Percentiles rank a stretch among this genome's conserved stretches.
These are phyloP conservation scores for Phoenix dactylifera DNA, from an alignment of 176 grass and related monocot species.

Conservation along the genomic window DNA sequence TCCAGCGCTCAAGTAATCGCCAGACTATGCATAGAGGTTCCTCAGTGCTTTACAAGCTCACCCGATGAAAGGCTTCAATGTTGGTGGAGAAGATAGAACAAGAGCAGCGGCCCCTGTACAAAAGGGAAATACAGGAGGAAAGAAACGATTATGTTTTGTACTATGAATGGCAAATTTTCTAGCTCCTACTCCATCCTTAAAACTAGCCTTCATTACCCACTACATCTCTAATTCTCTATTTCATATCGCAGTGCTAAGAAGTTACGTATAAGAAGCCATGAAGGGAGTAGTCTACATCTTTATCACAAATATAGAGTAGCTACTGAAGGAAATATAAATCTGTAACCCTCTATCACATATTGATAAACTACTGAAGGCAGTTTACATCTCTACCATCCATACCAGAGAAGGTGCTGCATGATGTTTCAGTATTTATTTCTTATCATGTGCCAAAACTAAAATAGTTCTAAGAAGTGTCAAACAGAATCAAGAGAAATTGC, in stretches of 20 bases:
- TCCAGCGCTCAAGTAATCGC: no score
- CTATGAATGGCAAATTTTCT: constrained; percentile 19
- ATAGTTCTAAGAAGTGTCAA: not conserved
- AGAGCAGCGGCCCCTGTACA: constrained; percentile 31
- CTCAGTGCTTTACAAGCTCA: not conserved
- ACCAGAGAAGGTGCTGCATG: no score
- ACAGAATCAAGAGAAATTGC: not conserved
- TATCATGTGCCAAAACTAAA: no score
- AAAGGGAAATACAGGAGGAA: constrained; percentile 27
- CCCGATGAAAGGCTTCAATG: not conserved
- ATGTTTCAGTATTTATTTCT: no score
- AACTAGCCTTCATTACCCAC: constrained; percentile 19
- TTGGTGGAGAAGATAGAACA: not conserved
- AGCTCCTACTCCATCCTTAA: constrained; percentile 15
- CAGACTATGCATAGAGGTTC: not conserved
- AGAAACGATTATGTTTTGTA: constrained; percentile 38
- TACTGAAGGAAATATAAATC: no score
- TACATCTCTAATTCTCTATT: constrained; percentile 14
- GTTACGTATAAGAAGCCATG: not conserved
- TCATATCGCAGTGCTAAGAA: constrained; percentile 23
- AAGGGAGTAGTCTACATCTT: no score
- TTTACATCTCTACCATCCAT: no score
- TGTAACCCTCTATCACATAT: no score
- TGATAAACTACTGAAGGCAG: no score
- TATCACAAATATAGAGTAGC: no score